A percentile compares a stretch with the other conserved stretches of the same genome.
Conservation (phyloP, 2,329 filamentous ascomycete genomes). For the Pseudogymnoascus sp. region DNA sequence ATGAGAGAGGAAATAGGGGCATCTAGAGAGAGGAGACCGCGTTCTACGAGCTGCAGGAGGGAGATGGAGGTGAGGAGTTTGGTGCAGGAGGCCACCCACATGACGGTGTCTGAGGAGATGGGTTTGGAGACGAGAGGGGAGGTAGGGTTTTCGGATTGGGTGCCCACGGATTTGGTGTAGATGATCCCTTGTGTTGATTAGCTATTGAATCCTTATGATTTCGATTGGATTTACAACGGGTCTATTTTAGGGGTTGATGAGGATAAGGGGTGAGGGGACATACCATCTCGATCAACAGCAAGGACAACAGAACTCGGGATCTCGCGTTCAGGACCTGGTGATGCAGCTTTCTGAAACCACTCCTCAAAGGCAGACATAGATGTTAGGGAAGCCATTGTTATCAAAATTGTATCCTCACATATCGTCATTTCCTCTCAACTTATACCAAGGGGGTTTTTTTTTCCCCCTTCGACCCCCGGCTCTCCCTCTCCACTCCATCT, state of each 20-base stretch:
- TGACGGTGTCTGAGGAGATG: not conserved
- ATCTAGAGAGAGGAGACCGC: not conserved
- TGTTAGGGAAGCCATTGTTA: not conserved
- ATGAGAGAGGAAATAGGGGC: slow-evolving; percentile 69
- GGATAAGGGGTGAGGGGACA: not conserved
- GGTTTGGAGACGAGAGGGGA: not conserved
- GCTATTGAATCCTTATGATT: not conserved
- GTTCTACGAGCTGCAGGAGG: not conserved
- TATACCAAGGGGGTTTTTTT: not conserved
- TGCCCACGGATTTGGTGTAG: not conserved
- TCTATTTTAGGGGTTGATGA: not conserved
- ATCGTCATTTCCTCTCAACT: not conserved
- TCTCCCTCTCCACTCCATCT: not conserved
- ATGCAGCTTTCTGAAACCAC: not conserved
- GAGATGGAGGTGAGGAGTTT: not conserved
- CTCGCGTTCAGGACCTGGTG: not conserved
- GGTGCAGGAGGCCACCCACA: not conserved
- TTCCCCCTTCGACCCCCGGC: not conserved
- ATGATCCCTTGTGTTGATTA: not conserved
- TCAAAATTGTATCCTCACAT: not conserved
- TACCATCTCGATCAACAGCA: not conserved
- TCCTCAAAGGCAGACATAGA: not conserved
- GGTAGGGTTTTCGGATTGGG: not conserved
- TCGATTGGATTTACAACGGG: not conserved
- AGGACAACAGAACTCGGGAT: not conserved